Percentiles rank a stretch among this genome's conserved stretches.
Evolutionary conservation across 768 basidiomycete genomes (phyloP).

Genomic region (Pisolithus orientalis): DNA sequence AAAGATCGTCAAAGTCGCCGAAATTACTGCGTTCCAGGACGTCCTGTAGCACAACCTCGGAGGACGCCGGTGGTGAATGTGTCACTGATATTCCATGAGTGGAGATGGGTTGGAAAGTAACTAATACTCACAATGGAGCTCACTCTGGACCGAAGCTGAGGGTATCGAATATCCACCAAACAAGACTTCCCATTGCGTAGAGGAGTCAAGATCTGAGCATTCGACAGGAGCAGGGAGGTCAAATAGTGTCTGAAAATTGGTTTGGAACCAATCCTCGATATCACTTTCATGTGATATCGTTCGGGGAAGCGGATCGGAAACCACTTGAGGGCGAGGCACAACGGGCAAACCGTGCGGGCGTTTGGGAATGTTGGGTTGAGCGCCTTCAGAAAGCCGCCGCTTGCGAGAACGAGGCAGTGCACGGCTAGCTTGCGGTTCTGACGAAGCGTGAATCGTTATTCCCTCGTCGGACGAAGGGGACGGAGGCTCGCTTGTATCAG

Average conservation of each 20-base stretch:
- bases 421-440: too few relatives aligned
- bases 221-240: slow-evolving; percentile 21
- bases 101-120: too few relatives aligned
- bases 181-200: slow-evolving; percentile 26
- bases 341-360: neutral
- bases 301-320: neutral
- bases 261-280: slow-evolving; percentile 33
- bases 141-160: too few relatives aligned
- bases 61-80: too few relatives aligned
- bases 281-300: slow-evolving; percentile 13
- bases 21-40: too few relatives aligned
- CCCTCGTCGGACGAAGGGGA: too few relatives aligned
- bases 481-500: too few relatives aligned
- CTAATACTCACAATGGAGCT: too few relatives aligned
- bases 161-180: slow-evolving; percentile 17
- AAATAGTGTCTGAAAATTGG: slow-evolving; percentile 19
- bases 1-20: too few relatives aligned
- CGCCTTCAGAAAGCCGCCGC: neutral
- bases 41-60: too few relatives aligned
- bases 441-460: too few relatives aligned
- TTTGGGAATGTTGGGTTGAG: neutral
- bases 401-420: neutral
- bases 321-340: neutral
- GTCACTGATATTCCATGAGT: too few relatives aligned
- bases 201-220: slow-evolving; percentile 17